A percentile compares a stretch with the other conserved stretches of the same genome.
phyloP scores from a whole-genome alignment of 164 flowering plant species.

The Litsea cubeba region DNA sequence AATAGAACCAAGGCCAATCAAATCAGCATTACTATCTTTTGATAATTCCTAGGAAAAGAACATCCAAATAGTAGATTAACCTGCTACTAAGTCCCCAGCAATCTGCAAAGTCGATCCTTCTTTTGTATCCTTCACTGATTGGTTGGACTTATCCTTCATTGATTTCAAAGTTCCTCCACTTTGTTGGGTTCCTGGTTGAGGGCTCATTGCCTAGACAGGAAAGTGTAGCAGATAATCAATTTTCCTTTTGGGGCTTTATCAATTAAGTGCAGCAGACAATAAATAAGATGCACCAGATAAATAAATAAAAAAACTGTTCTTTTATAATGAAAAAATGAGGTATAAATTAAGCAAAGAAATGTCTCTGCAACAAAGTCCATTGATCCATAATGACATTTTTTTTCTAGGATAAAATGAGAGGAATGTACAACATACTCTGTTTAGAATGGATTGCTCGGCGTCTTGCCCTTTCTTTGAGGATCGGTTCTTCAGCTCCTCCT shows the following conservation, averaged over 20 bases:
- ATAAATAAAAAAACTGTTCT: background rate
- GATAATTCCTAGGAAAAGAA: background rate
- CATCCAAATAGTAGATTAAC: background rate
- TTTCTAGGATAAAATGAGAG: background rate
- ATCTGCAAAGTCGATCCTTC: conserved; percentile 75
- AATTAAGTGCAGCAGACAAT: background rate
- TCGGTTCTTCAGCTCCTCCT: conserved; percentile 71
- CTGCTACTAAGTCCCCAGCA: conserved; percentile 42
- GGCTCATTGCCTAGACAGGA: conserved; percentile 73
- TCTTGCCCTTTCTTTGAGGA: conserved; percentile 77
- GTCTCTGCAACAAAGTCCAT: background rate
- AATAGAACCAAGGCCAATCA: background rate
- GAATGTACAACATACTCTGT: conserved; percentile 48
- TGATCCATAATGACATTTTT: background rate
- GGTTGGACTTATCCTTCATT: conserved; percentile 73
- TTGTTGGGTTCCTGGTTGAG: conserved; percentile 76
- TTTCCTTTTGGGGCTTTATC: background rate
- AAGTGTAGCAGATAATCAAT: background rate
- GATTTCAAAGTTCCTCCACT: conserved; percentile 79
- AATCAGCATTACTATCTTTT: background rate
- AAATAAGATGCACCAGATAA: background rate
- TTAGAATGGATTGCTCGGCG: conserved; percentile 73
- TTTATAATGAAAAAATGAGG: background rate
- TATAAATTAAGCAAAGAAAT: too few species aligned
- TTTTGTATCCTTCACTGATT: conserved; percentile 68